Percentiles rank a stretch among this genome's conserved stretches.
These are phyloP conservation scores for Phytopythium boreale DNA, from an alignment of 352 stramenopile species.

Conservation along the genomic window DNA sequence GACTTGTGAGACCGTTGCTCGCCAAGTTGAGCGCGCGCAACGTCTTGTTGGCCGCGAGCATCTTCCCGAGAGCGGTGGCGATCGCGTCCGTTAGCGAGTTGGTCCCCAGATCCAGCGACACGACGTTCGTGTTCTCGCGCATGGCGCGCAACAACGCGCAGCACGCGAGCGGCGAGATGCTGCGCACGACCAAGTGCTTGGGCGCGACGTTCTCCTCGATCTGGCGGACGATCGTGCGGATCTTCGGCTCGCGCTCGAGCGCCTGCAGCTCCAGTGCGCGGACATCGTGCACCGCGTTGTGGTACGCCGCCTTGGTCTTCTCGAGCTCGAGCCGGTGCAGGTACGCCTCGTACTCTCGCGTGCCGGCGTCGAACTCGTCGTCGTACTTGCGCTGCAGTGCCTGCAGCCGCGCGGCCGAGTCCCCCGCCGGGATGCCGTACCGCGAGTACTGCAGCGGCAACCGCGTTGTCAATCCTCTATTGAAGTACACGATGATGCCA, in stretches of 20 bases:
- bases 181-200: constrained; percentile 43
- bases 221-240: constrained; percentile 46
- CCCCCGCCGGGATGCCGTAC: constrained; percentile 48
- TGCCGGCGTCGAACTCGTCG: constrained; percentile 45
- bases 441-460: constrained; percentile 31
- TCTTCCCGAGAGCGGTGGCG: constrained; percentile 35
- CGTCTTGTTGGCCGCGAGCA: constrained; percentile 55
- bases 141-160: constrained; percentile 57
- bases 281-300: constrained; percentile 31
- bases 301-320: constrained; percentile 45
- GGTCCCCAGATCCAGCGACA: constrained; percentile 56
- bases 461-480: too few species aligned
- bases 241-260: constrained; percentile 41
- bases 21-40: constrained; percentile 52
- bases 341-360: constrained; percentile 36
- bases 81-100: constrained; percentile 49
- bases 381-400: constrained; percentile 60
- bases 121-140: constrained; percentile 52
- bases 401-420: constrained; percentile 34
- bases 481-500: too few species aligned
- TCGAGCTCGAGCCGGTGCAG: constrained; percentile 36
- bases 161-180: constrained; percentile 45
- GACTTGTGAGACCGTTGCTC: constrained; percentile 49
- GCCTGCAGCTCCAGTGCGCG: constrained; percentile 36
- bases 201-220: constrained; percentile 46